Conservation (phyloP, 306 rosid genomes). For the Vachellia pachyceras region DNA sequence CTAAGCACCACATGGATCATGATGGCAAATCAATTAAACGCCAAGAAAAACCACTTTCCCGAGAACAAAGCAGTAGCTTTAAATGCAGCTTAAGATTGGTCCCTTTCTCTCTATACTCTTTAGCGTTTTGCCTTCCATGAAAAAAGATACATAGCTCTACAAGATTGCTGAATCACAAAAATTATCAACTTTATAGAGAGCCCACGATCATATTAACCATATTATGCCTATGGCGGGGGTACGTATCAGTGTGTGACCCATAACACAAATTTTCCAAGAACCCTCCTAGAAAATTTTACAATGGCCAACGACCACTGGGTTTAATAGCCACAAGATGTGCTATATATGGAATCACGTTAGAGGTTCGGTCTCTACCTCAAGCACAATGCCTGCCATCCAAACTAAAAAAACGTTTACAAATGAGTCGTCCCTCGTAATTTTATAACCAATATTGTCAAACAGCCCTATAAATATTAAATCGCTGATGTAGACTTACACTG, state of each 20-base stretch:
- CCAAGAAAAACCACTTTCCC: conserved; percentile 40
- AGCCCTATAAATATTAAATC: neutral
- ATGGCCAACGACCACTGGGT: no score
- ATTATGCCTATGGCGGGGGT: conserved; percentile 14
- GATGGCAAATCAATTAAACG: conserved; percentile 35
- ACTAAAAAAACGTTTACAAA: no score
- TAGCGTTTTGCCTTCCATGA: neutral
- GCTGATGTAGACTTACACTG: conserved; percentile 29
- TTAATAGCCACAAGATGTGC: no score
- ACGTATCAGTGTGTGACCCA: neutral
- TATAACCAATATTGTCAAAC: neutral
- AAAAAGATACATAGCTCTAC: neutral
- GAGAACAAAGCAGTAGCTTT: conserved; percentile 27
- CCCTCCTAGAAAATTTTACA: neutral
- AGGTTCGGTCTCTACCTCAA: no score
- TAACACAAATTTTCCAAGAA: conserved; percentile 14
- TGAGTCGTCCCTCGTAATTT: conserved; percentile 16
- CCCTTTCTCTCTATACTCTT: neutral
- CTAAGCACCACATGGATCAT: conserved; percentile 48
- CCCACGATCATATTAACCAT: conserved; percentile 37
- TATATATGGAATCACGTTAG: no score
- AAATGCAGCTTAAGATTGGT: neutral
- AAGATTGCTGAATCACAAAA: conserved; percentile 13
- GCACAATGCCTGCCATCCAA: no score
- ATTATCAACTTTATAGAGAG: conserved; percentile 30